Evolutionary conservation across 352 stramenopile species (phyloP), one percentile per base, ranked within the genome.

Genomic region (Phytophthora brassicae): DNA sequence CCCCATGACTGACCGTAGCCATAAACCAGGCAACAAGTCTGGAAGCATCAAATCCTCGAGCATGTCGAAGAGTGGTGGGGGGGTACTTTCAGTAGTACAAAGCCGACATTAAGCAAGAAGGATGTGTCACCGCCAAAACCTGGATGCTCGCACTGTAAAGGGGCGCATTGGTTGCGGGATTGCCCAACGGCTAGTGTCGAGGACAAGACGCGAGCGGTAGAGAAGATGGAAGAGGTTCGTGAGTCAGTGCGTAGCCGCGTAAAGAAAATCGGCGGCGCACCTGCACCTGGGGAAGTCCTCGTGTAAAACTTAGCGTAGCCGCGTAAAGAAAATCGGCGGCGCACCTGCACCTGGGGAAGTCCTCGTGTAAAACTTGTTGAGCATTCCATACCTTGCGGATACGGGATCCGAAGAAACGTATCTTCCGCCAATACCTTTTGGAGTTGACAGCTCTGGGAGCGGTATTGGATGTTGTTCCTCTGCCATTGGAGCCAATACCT

Each of bases 291-390:
- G 2, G 20, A 56, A 31, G 41, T 50, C 0, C 13, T 51, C 28
- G 35, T 61, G 6, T 49, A 61, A 20, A 42, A n/a, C 16, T 33
- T 63, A 1, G n/a, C n/a, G n/a, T n/a, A n/a, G n/a, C n/a, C n/a
- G n/a, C n/a, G n/a, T n/a, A n/a, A n/a, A n/a, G 23, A 39, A 20
- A 17, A 14, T 20, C 31, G 0, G 6, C 17, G 31, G n/a, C n/a
- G n/a, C n/a, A n/a, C n/a, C n/a, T n/a, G n/a, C n/a, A n/a, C 16
- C 31, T 17, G 47, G 47, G 13, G 47, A 55, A 12, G 47, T 55
- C 17, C 12, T 55, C 12, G n/a, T 55, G n/a, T 45, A 29, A 16
- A 33, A 33, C 9, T 14, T 55, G 4, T 17, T 44, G 12, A 29
- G 19, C 4, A 12, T 42, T 2, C 36, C 12, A 42, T 42, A 23